These are phyloP conservation scores for Pleurostoma richardsiae DNA, from an alignment of 2,329 filamentous ascomycete species.

Conservation along the genomic window DNA sequence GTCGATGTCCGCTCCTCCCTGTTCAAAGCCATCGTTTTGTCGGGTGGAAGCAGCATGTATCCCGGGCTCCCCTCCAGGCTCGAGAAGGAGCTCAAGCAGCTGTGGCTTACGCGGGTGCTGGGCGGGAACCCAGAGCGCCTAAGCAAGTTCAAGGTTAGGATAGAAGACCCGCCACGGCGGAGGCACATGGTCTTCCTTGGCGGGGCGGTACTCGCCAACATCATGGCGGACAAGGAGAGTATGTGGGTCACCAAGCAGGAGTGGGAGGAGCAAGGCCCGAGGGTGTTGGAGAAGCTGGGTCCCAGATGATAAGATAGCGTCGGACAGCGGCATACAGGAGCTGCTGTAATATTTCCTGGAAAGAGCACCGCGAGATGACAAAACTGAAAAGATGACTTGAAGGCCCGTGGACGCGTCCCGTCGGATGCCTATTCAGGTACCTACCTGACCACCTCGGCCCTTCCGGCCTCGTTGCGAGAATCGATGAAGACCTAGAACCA, in stretches of 20 bases:
- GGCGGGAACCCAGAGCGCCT: constrained; percentile 88
- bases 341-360: too few species aligned
- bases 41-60: constrained; percentile 98
- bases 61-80: constrained; percentile 88
- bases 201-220: constrained; percentile 92
- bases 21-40: constrained; percentile 96
- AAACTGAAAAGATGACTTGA: too few species aligned
- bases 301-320: constrained; percentile 55
- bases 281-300: constrained; percentile 86
- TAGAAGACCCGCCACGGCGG: constrained; percentile 93
- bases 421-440: too few species aligned
- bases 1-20: constrained; percentile 90
- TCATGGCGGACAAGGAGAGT: constrained; percentile 97
- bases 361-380: neutral
- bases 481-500: too few species aligned
- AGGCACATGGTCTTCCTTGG: constrained; percentile 99
- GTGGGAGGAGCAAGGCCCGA: constrained; percentile 88
- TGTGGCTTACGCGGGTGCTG: constrained; percentile 92
- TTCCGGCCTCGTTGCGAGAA: too few species aligned
- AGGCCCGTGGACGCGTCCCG: too few species aligned
- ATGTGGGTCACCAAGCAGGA: constrained; percentile 99
- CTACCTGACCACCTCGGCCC: too few species aligned
- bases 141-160: constrained; percentile 98
- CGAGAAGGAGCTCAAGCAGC: constrained; percentile 98
- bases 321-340: too few species aligned